phyloP scores from a whole-genome alignment of 345 rosid genomes.

The Sonneratia caseolaris region DNA sequence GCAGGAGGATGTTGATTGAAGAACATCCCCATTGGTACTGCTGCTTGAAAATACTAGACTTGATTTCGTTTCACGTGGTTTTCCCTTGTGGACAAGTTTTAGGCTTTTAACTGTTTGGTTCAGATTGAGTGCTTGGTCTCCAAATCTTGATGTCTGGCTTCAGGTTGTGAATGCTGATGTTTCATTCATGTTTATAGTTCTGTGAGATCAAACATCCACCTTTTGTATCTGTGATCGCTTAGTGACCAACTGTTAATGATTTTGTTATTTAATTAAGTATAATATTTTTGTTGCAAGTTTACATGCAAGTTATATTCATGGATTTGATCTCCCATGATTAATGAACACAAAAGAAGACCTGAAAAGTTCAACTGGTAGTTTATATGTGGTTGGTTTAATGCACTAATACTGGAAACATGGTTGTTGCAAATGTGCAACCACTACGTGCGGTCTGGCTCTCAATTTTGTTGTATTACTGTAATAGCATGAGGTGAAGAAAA shows the following conservation, averaged over 20 bases:
- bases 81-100: not conserved
- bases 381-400: not conserved
- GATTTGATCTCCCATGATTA: not conserved
- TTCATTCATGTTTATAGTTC: not conserved
- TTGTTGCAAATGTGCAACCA: not conserved
- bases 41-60: not conserved
- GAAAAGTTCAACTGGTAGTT: not conserved
- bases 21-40: conserved; percentile 4
- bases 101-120: not conserved
- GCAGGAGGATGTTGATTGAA: conserved; percentile 57
- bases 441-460: not conserved
- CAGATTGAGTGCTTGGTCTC: not conserved
- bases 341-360: not conserved
- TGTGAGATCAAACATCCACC: not conserved
- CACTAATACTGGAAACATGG: not conserved
- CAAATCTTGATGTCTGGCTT: not conserved
- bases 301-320: not conserved
- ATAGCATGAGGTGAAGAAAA: not conserved
- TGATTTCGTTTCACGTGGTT: not conserved
- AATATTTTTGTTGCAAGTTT: not conserved
- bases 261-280: not conserved
- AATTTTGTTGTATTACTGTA: not conserved
- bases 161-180: not conserved
- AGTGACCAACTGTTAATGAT: not conserved
- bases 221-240: not conserved